Evolutionary conservation across 345 rosid genomes (phyloP), one percentile per base, ranked within the genome.

Genomic region (Citrus sp.): DNA sequence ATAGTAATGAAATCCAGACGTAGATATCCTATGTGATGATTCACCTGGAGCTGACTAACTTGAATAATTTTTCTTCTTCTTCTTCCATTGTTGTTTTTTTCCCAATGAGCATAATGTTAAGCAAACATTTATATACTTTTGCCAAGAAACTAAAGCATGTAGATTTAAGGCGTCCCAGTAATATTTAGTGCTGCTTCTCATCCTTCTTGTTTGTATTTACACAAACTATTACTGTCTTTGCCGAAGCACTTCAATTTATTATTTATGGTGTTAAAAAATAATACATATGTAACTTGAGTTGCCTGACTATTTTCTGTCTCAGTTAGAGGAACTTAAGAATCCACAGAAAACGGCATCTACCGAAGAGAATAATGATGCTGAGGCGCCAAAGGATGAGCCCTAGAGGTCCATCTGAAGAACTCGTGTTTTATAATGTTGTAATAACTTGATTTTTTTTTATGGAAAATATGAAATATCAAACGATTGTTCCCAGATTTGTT

Each of bases 291-390:
- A 3, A 7, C 30, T 27, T 58, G 6, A 24, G 16, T 49, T 40
- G 32, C 12, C 55, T 70, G 71, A 54, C 30, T 2, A 12, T 77
- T 74, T 64, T 68, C 12, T 34, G 65, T 70, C 85, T 87, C 90
- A 90, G 94, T 76, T 90, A 65, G 90, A 89, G 80, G 92, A 89
- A 70, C 81, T 87, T 21, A 85, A 86, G 84, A 83, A 67, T 32
- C 68, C 79, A 5, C 82, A 81, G n/a, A 72, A 69, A 56, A 55
- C 21, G 5, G 72, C 72, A 38, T 68, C 88, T 49, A 22, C 82
- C 9, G 75, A 78, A 38, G 90, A 86, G 77, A 60, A 80, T n/a
- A 58, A 12, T 0, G 81, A 86, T 27, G 83, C 78, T n/a, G 87
- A 85, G 72, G 79, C 82, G 40, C 68, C 75, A 6, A 84, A 85